Base-by-base conservation (phyloP, 305 asterid species). In the Solanum hybrid region DNA sequence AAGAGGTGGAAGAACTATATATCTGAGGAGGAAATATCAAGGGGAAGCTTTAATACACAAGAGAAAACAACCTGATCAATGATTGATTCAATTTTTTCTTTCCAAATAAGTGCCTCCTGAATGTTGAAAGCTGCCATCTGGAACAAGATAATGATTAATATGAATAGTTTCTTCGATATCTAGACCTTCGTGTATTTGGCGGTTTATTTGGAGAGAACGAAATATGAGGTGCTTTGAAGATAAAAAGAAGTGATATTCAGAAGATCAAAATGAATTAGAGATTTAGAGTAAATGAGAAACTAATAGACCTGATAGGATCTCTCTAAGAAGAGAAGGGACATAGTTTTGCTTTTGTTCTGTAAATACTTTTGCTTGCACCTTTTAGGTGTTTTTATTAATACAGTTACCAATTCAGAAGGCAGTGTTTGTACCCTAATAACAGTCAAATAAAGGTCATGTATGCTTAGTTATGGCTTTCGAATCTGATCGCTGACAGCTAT, bases 41-140 rank as follows among this genome's bases (percentile, higher is more conserved):
- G 89, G 76, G 4, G 86, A 82, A 46, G 37, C 27, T 17, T 29
- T 82, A 29, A 46, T 17, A 36, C 73, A 82, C 72, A 29, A 56
- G 88, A 20, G 86, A 87, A 90, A 90, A 42, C 34, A 87, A 98
- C 99, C 99, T 96, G 98, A 92, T 96, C 99, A 86, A 98, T 98
- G 80, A 95, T 94, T 91, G 93, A 95, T 93, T 98, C 98, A 78
- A 98, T 92, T 92, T 96, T 88, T 78, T 79, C 92, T 84, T 91
- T 91, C 94, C 92, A 92, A 86, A 90, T 91, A 46, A 92, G 90
- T 85, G 98, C 98, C 92, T 97, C 99, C 95, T 96, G 99, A 91
- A 97, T 97, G 93, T 96, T 97, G 95, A 95, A 97, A 94, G 99
- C 98, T 88, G 99, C 99, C 99, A 97, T 96, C 99, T 97, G 98